Base-by-base conservation (phyloP, 1,139 yeast species). In the Kodamaea ohmeri region DNA sequence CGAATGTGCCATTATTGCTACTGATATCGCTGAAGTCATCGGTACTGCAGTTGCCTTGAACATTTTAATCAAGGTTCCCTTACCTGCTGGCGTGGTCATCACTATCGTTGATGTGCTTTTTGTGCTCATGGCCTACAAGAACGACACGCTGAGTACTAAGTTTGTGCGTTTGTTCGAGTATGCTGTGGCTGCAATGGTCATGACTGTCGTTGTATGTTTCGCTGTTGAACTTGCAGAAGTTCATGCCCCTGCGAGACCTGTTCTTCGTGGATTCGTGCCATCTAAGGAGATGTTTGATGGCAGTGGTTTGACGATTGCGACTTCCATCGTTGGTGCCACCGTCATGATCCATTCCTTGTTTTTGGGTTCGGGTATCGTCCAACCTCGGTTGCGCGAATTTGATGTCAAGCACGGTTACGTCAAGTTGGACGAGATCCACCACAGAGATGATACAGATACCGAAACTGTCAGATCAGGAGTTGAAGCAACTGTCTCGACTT, bases 31-130 rank as follows among this genome's bases (percentile, higher is more conserved):
- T 3, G 95, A 86, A 53, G 95, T 86, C 24, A 83, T 86, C 39
- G 95, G 95, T 51, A 78, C 88, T n/a, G 94, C 95, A 3, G 79
- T 86, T 50, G 92, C 95, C 0, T 64, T 86, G 43, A 84, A 86
- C 52, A 80, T 86, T 38, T 65, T 86, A 43, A 50, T 83, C 32
- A 71, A 71, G 37, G 68, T 86, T 12, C 95, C 95, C 0, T 63
- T 86, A 25, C 82, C 89, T 7, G 92, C 90, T 0, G 95, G 95
- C 40, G 88, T 85, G 6, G 77, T 71, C 8, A 68, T 85, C 34
- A 83, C 95, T 2, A 73, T 83, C 25, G 70, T 75, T 2, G 95
- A 86, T 58, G 92, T 86, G 3, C 59, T 86, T 34, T 65, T 84
- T 38, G 90, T 86, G 4, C 66, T 86, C 55, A 65, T 83, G 65